Conservation (phyloP, 169 alveolate genomes). For the Eimeria nieschulzi region DNA sequence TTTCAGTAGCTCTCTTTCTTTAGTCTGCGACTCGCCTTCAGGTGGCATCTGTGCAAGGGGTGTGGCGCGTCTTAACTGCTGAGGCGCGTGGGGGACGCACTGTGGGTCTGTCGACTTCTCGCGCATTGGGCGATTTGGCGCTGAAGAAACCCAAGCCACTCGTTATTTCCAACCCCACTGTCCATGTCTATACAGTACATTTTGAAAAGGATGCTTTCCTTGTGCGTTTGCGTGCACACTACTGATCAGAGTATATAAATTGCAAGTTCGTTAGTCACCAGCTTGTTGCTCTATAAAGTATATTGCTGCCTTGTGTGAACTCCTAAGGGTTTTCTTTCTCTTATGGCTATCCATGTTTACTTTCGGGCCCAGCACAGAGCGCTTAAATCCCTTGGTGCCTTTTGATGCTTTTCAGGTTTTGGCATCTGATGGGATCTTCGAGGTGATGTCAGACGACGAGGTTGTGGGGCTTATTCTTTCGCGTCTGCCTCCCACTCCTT, state of each 20-base stretch:
- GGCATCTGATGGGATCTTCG: conserved; percentile 86
- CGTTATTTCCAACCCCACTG: conserved; percentile 21
- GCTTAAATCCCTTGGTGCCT: too few species aligned
- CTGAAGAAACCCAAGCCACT: conserved; percentile 54
- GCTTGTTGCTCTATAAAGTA: too few species aligned
- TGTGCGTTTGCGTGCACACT: background rate
- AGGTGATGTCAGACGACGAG: conserved; percentile 82
- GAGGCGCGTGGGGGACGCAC: conserved; percentile 16
- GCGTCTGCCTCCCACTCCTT: conserved; percentile 46
- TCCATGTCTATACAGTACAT: conserved; percentile 46
- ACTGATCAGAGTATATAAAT: too few species aligned
- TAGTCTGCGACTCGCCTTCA: background rate
- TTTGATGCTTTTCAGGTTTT: conserved; percentile 58
- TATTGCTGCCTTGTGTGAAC: too few species aligned
- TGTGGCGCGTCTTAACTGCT: conserved; percentile 64
- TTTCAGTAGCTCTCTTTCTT: background rate
- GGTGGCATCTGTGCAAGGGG: conserved; percentile 63
- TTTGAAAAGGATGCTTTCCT: conserved; percentile 64
- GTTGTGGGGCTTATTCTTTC: conserved; percentile 78
- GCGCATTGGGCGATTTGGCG: conserved; percentile 70
- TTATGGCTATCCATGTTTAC: too few species aligned
- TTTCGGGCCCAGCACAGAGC: too few species aligned
- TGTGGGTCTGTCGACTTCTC: conserved; percentile 69
- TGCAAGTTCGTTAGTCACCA: too few species aligned
- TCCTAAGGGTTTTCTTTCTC: too few species aligned